Evolutionary conservation across 306 rosid species (phyloP), one percentile per base, ranked within the genome.

Genomic region (Erythrophleum fordii): DNA sequence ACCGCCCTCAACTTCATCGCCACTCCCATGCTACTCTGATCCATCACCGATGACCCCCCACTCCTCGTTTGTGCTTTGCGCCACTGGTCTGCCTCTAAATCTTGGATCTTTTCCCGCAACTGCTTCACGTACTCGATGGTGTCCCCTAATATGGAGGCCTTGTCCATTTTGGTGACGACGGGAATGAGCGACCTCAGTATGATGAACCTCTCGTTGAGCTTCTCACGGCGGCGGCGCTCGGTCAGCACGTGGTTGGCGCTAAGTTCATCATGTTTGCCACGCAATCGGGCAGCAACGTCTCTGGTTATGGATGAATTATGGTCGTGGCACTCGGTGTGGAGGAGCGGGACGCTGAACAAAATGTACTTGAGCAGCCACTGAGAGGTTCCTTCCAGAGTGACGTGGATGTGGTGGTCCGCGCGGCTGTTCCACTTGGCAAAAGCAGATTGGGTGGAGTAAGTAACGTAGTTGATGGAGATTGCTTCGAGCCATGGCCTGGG

Each of bases 61-160:
- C 48, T 10, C 48, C 48, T 44, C 5, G 13, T 44, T 44, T 44
- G 48, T 44, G 1, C 13, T 44, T 5, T 8, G 6, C 9, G 2
- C 62, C 81, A 75, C 51, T 72, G 85, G 49, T 80, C 87, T 1
- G 89, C 73, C 83, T 90, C 94, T 0, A 90, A 84, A 17, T 85
- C 88, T 56, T 89, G 86, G 10, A 90, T 65, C 67, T 80, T 88
- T 62, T 86, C 80, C 0, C 86, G 83, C 8, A 92, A 59, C 17
- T 90, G 94, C 70, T 92, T 89, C 31, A 92, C 79, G 69, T 92
- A 92, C 76, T 92, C 94, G 56, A 92, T 89, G 2, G 97, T 86
- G 72, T 92, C 97, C 4, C 92, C 97, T 14, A 92, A 64, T 26
- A 92, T 86, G 0, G 97, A 90, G n/a, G 93, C 93, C 62, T 90